phyloP scores from a whole-genome alignment of 139 green algal species.

The Haematococcus lacustris region DNA sequence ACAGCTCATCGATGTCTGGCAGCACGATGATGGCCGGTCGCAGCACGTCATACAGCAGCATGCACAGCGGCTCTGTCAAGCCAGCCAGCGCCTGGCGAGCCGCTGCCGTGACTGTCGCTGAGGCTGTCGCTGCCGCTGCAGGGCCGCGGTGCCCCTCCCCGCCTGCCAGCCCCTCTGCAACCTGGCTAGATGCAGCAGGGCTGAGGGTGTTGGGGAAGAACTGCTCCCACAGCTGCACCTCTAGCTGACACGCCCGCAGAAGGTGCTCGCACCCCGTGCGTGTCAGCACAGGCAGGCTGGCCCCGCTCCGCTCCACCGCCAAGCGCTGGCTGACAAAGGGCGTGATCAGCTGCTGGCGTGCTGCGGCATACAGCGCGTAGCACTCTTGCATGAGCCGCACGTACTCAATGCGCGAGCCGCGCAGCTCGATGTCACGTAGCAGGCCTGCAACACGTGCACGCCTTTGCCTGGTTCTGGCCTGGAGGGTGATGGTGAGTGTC shows the following conservation, averaged over 20 bases:
- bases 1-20: slow-evolving; percentile 75
- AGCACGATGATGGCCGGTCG: slow-evolving; percentile 68
- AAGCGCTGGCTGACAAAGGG: slow-evolving; percentile 45
- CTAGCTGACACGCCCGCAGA: slow-evolving; percentile 65
- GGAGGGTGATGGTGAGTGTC: too few relatives aligned
- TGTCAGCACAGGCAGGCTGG: slow-evolving; percentile 54
- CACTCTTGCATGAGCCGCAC: slow-evolving; percentile 79
- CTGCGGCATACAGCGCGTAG: slow-evolving; percentile 46
- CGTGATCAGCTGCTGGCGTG: slow-evolving; percentile 61
- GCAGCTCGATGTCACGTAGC: slow-evolving; percentile 71
- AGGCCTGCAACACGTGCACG: too few relatives aligned
- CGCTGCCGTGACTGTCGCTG: too few relatives aligned
- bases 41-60: slow-evolving; percentile 84
- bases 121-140: not conserved
- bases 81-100: slow-evolving; percentile 40
- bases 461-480: too few relatives aligned
- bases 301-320: not conserved
- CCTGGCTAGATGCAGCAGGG: not conserved
- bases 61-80: slow-evolving; percentile 81
- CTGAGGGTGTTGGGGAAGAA: slow-evolving; percentile 83
- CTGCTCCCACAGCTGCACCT: slow-evolving; percentile 80
- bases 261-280: slow-evolving; percentile 78
- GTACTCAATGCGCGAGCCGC: slow-evolving; percentile 69
- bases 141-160: not conserved
- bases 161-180: not conserved